A percentile compares a stretch with the other conserved stretches of the same genome.
phyloP scores from a whole-genome alignment of 2,329 filamentous ascomycete species.

The Fragosphaeria purpurea region DNA sequence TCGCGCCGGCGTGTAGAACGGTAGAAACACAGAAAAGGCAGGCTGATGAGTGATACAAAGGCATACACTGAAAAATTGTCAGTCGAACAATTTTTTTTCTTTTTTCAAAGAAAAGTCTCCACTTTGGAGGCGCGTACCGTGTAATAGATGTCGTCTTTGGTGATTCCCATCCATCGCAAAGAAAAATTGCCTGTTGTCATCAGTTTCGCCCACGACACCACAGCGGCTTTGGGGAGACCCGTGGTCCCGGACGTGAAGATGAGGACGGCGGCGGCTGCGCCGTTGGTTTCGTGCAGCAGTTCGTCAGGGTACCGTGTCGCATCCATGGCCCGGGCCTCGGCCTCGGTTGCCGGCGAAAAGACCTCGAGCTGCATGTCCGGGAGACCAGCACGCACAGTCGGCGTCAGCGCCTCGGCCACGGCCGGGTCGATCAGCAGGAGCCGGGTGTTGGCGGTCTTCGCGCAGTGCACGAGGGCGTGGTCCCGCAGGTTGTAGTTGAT shows the following conservation, averaged over 20 bases:
- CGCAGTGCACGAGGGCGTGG: constrained; percentile 62
- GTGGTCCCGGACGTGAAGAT: constrained; percentile 85
- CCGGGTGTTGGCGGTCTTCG: constrained; percentile 55
- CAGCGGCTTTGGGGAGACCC: constrained; percentile 69
- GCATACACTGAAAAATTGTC: constrained; percentile 55
- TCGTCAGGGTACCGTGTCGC: constrained; percentile 49
- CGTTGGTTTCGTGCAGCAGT: constrained; percentile 38
- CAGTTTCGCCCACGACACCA: constrained; percentile 63
- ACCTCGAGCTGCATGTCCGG: constrained; percentile 47
- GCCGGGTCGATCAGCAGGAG: constrained; percentile 60
- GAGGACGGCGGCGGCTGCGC: constrained; percentile 55
- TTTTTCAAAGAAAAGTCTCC: no score
- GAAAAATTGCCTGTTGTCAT: constrained; percentile 44
- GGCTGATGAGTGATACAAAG: constrained; percentile 78
- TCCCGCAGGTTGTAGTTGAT: constrained; percentile 79
- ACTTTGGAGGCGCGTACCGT: constrained; percentile 41
- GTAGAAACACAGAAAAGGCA: constrained; percentile 57
- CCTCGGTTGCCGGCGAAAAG: constrained; percentile 48
- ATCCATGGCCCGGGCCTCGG: constrained; percentile 39
- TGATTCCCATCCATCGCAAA: constrained; percentile 46
- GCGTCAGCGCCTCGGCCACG: constrained; percentile 44
- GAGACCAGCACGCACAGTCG: constrained; percentile 44
- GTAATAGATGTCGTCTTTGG: constrained; percentile 58
- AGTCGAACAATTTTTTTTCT: neutral
- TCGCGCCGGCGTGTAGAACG: constrained; percentile 49